Evolutionary conservation across 371 early-diverging fungal species (phyloP), one percentile per base, ranked within the genome.

Genomic region (Coemansia sp.): DNA sequence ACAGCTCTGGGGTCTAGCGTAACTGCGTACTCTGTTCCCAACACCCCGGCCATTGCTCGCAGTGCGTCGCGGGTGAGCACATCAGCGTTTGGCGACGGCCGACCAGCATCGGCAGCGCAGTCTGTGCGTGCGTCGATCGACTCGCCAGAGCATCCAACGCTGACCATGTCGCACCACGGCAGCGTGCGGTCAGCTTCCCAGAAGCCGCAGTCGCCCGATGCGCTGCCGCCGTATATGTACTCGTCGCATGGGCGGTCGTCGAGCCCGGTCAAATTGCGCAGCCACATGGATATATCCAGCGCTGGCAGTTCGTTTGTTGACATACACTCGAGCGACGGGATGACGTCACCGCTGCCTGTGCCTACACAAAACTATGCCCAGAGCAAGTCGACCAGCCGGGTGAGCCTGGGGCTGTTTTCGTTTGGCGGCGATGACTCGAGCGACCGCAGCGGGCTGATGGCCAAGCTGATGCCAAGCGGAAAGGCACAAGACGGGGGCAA

Each of bases 231-330:
- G 17, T 61, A 61, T 52, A 52, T 32, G 56, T 55, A 29, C 32
- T 26, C 56, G 26, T 29, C 56, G 29, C 56, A 28, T 8, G 56
- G 56, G 13, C 56, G 32, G 29, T 21, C 29, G 17, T 29, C 29
- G 39, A 57, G 39, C 41, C 41, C 41, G 17, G 41, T 21, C 8
- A 48, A 17, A 48, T 12, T n/a, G 17, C 29, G 44, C n/a, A 44
- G 26, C 46, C 46, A 26, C n/a, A 8, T 46, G 26, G 29, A 26
- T n/a, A 44, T 58, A 17, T 23, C 64, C 11, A 68, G 65, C 39
- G 67, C 58, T 0, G 28, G 55, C 32, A 63, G 63, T 39, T 75
- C 75, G 39, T 75, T 71, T 64, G 75, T 75, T 9, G 71, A 75
- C 19, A 49, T 75, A 13, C 39, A 29, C 8, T 15, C 17, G 1